Base-by-base conservation (phyloP, 768 basidiomycete genomes). In the Tulasnella sp. region DNA sequence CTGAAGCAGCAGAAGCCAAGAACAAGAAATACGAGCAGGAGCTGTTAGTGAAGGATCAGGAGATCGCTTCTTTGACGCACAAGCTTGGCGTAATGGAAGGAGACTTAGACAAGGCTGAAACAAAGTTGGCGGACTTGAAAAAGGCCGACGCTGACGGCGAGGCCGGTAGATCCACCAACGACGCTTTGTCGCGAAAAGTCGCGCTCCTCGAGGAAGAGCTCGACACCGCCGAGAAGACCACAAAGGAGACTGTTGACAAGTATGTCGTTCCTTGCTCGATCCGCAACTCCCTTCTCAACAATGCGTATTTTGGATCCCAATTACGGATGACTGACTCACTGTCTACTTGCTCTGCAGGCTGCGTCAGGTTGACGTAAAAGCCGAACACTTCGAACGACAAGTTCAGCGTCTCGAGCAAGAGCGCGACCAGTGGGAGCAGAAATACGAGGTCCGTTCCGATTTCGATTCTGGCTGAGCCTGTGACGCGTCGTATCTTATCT, bases 201-300 rank as follows among this genome's bases (percentile, higher is more conserved):
- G 91, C 93, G 82, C 87, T 99, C 16, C 87, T 99, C 52, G 97
- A 99, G 86, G 96, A 97, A 84, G 97, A 99, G 86, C 89, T 99
- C 3, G 98, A 99, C 83, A 89, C 90, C 48, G 93, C 97, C 14
- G 98, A 99, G 89, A 97, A 96, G 91, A 96, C 95, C 84, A 88
- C 95, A 82, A 97, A 97, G 87, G 97, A 99, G 84, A 97, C 95
- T 0, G 92, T 94, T 40, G 98, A 98, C 87, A 97, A 96, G 97
- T 98, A 84, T 83, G 94, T 90, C 38, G 24, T 16, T n/a, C n/a
- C n/a, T n/a, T n/a, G n/a, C n/a, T n/a, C n/a, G n/a, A n/a, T n/a
- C n/a, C n/a, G n/a, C n/a, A n/a, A n/a, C n/a, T n/a, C n/a, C n/a
- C n/a, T n/a, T n/a, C n/a, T n/a, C n/a, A n/a, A n/a, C n/a, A n/a